Evolutionary conservation across 2,329 filamentous ascomycete genomes (phyloP), one percentile per base, ranked within the genome.

Genomic region (Lachnellula subtilissima): DNA sequence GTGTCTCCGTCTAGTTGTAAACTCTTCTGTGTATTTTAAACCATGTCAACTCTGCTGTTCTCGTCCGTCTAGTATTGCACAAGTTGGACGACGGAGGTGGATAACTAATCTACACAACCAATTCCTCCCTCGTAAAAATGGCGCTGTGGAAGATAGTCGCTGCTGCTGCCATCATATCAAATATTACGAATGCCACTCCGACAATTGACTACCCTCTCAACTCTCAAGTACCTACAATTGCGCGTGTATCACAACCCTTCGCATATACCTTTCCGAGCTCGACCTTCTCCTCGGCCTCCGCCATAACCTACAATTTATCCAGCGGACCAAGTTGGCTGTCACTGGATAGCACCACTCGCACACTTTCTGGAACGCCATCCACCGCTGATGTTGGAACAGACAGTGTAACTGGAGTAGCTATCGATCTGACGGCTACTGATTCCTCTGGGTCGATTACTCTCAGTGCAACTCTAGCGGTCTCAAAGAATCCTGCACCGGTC

Each of bases 161-260:
- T 28, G 51, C 52, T 51, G 50, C 53, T 57, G 54, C 59, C 39
- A 57, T 64, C 47, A 56, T 61, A 43, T 52, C 61, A 64, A 57
- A 40, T 36, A 23, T 64, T 40, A 47, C 55, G 17, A 48, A 58
- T 61, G 75, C 73, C 48, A 66, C 66, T 56, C 70, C 73, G 61
- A 66, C 61, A 55, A 67, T 76, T 49, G 76, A 76, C 48, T 93
- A 92, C 64, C 91, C 91, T 0, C 78, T 96, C 71, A 95, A 94
- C 72, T 85, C 89, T 2, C 91, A 96, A 71, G 80, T 95, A 1
- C 91, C 91, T 35, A 86, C 87, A 3, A 86, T 92, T 52, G 91
- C 89, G 19, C 81, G 88, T 61, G 76, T 88, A 57, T 81, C 80
- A 42, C 69, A 86, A 64, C 76, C 78, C 2, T 94, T 90, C 71